These are phyloP conservation scores for Aureobasidium zeae DNA, from an alignment of 2,329 filamentous ascomycete species.

Conservation along the genomic window DNA sequence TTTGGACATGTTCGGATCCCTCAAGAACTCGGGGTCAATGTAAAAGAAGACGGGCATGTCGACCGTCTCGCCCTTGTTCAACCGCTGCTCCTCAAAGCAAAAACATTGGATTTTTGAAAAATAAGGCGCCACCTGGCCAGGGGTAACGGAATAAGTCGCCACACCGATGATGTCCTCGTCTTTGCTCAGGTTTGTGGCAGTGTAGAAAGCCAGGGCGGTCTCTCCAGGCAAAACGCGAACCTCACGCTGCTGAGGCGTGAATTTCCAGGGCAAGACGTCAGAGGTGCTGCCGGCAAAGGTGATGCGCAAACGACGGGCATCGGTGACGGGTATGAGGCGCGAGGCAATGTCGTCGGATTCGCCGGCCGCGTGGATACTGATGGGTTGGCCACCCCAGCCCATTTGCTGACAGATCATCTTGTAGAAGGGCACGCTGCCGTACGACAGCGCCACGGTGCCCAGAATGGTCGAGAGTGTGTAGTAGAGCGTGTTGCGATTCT, in stretches of 20 bases:
- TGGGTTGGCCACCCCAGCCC: slow-evolving; percentile 86
- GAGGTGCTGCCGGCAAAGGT: slow-evolving; percentile 95
- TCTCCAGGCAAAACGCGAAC: slow-evolving; percentile 91
- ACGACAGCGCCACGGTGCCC: slow-evolving; percentile 69
- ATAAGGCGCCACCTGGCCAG: slow-evolving; percentile 89
- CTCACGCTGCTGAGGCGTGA: slow-evolving; percentile 91
- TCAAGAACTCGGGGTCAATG: slow-evolving; percentile 88
- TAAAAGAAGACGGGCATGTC: slow-evolving; percentile 99
- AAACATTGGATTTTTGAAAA: slow-evolving; percentile 99
- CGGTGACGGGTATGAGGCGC: slow-evolving; percentile 70
- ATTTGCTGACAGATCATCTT: slow-evolving; percentile 78
- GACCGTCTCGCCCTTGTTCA: slow-evolving; percentile 91
- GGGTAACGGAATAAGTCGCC: slow-evolving; percentile 94
- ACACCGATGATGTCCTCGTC: slow-evolving; percentile 89
- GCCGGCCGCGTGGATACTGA: slow-evolving; percentile 57
- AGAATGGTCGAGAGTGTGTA: slow-evolving; percentile 70
- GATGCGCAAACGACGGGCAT: slow-evolving; percentile 77
- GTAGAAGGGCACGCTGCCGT: slow-evolving; percentile 77
- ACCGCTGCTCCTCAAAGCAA: slow-evolving; percentile 90
- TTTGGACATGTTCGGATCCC: slow-evolving; percentile 83
- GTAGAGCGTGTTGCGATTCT: slow-evolving; percentile 60
- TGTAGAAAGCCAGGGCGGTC: slow-evolving; percentile 95
- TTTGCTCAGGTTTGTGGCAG: slow-evolving; percentile 80
- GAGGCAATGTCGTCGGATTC: slow-evolving; percentile 49
- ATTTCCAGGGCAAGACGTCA: slow-evolving; percentile 94